Evolutionary conservation across 2,329 filamentous ascomycete species (phyloP).

Genomic region (Sclerotinia nivalis): DNA sequence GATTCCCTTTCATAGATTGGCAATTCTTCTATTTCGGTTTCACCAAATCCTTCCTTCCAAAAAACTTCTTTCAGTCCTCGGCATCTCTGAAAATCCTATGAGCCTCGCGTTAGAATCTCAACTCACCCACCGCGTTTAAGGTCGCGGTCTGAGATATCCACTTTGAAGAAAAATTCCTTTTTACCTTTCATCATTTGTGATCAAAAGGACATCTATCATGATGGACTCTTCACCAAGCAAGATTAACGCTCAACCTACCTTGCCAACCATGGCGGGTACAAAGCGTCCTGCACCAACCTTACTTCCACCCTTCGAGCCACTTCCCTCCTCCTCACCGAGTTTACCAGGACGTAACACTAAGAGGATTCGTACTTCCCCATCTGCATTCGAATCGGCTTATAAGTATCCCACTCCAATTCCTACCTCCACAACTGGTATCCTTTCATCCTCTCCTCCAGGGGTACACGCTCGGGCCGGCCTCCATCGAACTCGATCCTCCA

Average conservation of each 20-base stretch:
- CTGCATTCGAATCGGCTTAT: constrained; percentile 39
- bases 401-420: constrained; percentile 93
- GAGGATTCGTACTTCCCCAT: constrained; percentile 54
- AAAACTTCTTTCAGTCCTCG: constrained; percentile 24
- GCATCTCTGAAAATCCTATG: constrained; percentile 29
- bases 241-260: constrained; percentile 36
- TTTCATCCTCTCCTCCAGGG: constrained; percentile 80
- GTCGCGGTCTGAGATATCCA: constrained; percentile 27
- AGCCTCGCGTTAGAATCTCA: constrained; percentile 21
- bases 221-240: constrained; percentile 43
- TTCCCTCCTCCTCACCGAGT: constrained; percentile 75
- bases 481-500: constrained; percentile 61
- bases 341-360: constrained; percentile 70
- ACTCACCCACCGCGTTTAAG: constrained; percentile 23
- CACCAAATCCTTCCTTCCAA: background rate
- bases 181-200: constrained; percentile 14
- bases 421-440: constrained; percentile 88
- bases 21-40: constrained; percentile 14
- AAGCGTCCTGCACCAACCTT: constrained; percentile 67
- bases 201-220: constrained; percentile 35
- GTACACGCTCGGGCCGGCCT: constrained; percentile 52
- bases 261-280: constrained; percentile 46
- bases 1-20: background rate
- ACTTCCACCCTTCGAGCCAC: constrained; percentile 76
- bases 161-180: constrained; percentile 28